These are phyloP conservation scores for Neurospora tetraspora DNA, from an alignment of 495 filamentous ascomycete species.

Conservation along the genomic window DNA sequence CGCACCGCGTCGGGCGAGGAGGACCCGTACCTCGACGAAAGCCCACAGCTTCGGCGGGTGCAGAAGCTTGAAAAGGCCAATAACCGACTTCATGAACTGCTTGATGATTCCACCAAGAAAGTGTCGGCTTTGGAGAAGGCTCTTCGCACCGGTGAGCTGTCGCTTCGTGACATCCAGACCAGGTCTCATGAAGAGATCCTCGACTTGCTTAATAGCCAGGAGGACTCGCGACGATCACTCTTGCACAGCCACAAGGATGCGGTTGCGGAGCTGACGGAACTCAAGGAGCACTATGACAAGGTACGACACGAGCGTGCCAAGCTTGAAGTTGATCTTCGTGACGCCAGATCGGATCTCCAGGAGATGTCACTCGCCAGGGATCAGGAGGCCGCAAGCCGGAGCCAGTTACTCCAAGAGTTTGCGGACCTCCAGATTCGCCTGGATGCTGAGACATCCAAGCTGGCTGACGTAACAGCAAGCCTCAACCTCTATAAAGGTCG, in stretches of 20 bases:
- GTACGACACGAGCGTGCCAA: constrained; percentile 67
- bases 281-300: constrained; percentile 78
- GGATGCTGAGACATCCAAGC: constrained; percentile 78
- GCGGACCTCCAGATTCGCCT: constrained; percentile 89
- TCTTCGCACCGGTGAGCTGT: constrained; percentile 79
- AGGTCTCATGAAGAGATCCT: constrained; percentile 92
- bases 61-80: constrained; percentile 92
- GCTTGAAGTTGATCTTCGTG: constrained; percentile 83
- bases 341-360: constrained; percentile 71
- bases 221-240: constrained; percentile 73
- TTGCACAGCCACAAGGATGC: constrained; percentile 78
- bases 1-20: constrained; percentile 42
- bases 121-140: constrained; percentile 83
- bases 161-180: constrained; percentile 83
- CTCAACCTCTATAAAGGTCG: constrained; percentile 85
- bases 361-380: constrained; percentile 69
- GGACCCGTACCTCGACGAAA: constrained; percentile 63
- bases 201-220: constrained; percentile 87
- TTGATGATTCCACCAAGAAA: constrained; percentile 91
- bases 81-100: constrained; percentile 81
- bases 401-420: constrained; percentile 84
- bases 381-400: constrained; percentile 73
- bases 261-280: constrained; percentile 71
- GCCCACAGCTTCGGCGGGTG: constrained; percentile 69
- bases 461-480: constrained; percentile 73